Evolutionary conservation across 345 rosid species (phyloP).

Genomic region (Clarkia xantiana): DNA sequence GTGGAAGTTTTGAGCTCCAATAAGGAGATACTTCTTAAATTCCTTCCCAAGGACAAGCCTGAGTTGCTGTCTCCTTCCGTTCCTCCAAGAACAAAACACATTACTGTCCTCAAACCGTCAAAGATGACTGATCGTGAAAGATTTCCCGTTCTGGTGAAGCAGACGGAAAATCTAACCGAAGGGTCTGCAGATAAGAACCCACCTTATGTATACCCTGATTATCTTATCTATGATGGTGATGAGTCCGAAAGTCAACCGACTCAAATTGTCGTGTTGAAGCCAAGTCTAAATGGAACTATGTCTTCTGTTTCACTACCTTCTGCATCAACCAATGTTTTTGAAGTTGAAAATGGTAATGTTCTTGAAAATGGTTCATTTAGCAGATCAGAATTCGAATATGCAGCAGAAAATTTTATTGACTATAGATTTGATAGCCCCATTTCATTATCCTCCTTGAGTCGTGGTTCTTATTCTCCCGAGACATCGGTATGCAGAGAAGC

Average conservation of each 20-base stretch:
- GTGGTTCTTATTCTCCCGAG: constrained; percentile 60
- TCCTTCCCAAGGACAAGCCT: constrained; percentile 20
- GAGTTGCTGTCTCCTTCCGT: constrained; percentile 19
- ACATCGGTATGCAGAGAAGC: constrained; percentile 42
- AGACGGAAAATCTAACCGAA: constrained; percentile 32
- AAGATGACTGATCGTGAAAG: constrained; percentile 53
- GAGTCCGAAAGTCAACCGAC: constrained; percentile 56
- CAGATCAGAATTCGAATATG: constrained; percentile 29
- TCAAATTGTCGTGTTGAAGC: constrained; percentile 81
- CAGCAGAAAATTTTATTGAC: constrained; percentile 42
- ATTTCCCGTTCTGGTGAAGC: constrained; percentile 25
- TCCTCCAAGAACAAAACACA: constrained; percentile 11
- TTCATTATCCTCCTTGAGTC: constrained; percentile 57
- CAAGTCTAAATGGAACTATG: constrained; percentile 43
- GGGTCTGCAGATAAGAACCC: constrained; percentile 21
- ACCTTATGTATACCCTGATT: background rate
- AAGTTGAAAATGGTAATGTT: constrained; percentile 33
- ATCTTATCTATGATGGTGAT: constrained; percentile 21
- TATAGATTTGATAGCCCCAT: constrained; percentile 57
- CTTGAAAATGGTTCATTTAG: no score
- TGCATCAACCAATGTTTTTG: constrained; percentile 7
- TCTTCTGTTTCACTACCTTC: constrained; percentile 18
- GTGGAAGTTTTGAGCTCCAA: constrained; percentile 16
- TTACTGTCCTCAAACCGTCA: constrained; percentile 52
- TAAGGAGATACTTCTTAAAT: constrained; percentile 23